Evolutionary conservation across 345 rosid species (phyloP).

Genomic region (Gossypium sturtianum): DNA sequence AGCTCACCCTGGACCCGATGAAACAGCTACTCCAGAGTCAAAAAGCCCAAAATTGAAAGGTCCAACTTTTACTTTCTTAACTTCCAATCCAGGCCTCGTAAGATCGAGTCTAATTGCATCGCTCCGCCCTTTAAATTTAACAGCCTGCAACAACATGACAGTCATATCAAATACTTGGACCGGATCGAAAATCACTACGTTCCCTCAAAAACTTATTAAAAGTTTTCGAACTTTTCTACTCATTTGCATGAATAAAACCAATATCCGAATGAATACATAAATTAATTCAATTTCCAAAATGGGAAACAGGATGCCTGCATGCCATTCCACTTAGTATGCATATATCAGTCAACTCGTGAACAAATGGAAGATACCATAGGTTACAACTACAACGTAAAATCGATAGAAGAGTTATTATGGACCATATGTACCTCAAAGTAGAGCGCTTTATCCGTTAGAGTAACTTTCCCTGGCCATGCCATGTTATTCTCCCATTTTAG

Average conservation of each 20-base stretch:
- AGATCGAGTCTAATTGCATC: conserved; percentile 65
- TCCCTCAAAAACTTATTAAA: not conserved
- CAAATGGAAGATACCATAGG: not conserved
- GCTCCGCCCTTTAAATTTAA: conserved; percentile 47
- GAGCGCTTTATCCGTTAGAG: conserved; percentile 77
- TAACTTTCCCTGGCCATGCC: conserved; percentile 95
- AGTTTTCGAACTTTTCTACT: not conserved
- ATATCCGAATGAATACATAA: not conserved
- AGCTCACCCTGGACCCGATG: conserved; percentile 55
- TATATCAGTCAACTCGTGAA: not conserved
- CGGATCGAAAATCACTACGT: not conserved
- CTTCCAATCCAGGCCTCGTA: conserved; percentile 43
- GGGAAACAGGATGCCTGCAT: not conserved
- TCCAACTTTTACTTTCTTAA: conserved; percentile 85
- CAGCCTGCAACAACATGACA: conserved; percentile 41
- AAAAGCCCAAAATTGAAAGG: conserved; percentile 75
- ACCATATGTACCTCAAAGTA: conserved; percentile 70
- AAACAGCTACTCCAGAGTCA: conserved; percentile 83
- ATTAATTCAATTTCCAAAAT: not conserved
- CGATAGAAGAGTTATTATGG: not conserved
- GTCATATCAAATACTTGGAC: not conserved
- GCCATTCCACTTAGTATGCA: not conserved
- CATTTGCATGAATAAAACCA: not conserved
- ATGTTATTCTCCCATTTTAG: conserved; percentile 88
- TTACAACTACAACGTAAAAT: conserved; percentile 12